Percentiles rank a stretch among this genome's conserved stretches.
These are phyloP conservation scores for Vitis hybrid DNA, from an alignment of 177 flowering plant genomes.

Conservation along the genomic window DNA sequence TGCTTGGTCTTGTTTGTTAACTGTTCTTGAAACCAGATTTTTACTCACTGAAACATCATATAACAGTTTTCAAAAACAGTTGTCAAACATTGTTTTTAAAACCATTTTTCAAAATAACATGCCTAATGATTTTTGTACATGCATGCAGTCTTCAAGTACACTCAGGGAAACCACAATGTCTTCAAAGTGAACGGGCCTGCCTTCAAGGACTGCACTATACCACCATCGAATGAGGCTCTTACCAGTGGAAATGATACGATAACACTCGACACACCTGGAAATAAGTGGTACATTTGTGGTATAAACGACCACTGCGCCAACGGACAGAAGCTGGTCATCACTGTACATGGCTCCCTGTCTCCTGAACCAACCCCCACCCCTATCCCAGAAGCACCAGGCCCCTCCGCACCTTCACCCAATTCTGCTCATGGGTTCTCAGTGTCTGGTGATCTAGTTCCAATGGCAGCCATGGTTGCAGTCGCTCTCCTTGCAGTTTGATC, in stretches of 20 bases:
- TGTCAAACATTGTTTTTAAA: no score
- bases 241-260: slow-evolving; percentile 22
- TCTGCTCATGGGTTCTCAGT: not conserved
- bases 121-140: no score
- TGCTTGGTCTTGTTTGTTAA: no score
- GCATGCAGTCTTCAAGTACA: slow-evolving; percentile 23
- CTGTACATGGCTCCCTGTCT: not conserved
- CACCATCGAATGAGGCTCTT: slow-evolving; percentile 4
- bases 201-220: slow-evolving; percentile 16
- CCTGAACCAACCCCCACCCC: no score
- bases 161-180: slow-evolving; percentile 23
- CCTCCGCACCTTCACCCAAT: no score
- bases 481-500: no score
- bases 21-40: no score
- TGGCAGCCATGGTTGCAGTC: no score
- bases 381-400: no score
- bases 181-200: slow-evolving; percentile 21
- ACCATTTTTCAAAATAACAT: no score
- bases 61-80: no score
- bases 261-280: slow-evolving; percentile 14
- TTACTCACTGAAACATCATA: no score
- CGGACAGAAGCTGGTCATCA: slow-evolving; percentile 11
- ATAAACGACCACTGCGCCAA: slow-evolving; percentile 18
- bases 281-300: slow-evolving; percentile 35
- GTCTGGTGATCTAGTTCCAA: not conserved